phyloP scores from a whole-genome alignment of 2,329 filamentous ascomycete genomes.

The Nigrograna mackinnonii region DNA sequence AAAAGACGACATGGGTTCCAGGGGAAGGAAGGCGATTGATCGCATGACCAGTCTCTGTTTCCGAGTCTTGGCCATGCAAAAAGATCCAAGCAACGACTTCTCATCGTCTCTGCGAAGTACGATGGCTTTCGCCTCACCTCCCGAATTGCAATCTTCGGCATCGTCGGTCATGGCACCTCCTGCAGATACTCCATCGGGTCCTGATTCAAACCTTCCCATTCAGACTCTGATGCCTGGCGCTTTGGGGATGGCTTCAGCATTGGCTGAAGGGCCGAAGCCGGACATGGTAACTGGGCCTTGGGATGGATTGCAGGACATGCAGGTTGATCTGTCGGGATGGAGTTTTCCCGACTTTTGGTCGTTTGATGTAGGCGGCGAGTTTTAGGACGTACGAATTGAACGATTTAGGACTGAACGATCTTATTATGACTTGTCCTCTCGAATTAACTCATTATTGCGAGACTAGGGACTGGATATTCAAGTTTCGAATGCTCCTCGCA shows the following conservation, averaged over 20 bases:
- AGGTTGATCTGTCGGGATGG: constrained; percentile 32
- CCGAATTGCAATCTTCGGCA: constrained; percentile 11
- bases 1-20: constrained; percentile 15
- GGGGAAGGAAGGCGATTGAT: constrained; percentile 29
- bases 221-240: constrained; percentile 12
- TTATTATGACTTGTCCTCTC: not conserved
- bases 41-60: constrained; percentile 29
- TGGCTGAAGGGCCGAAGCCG: constrained; percentile 10
- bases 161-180: not conserved
- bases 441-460: not conserved
- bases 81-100: constrained; percentile 25
- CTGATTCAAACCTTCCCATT: not conserved
- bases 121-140: constrained; percentile 12
- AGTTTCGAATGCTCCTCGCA: no score
- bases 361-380: constrained; percentile 35
- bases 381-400: constrained; percentile 10
- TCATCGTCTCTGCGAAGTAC: constrained; percentile 21
- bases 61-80: constrained; percentile 33
- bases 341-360: constrained; percentile 39
- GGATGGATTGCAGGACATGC: constrained; percentile 29
- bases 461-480: not conserved
- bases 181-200: constrained; percentile 3
- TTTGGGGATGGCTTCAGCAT: constrained; percentile 4
- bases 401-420: not conserved
- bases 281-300: constrained; percentile 12